Evolutionary conservation across 345 rosid species (phyloP).

Genomic region (Salix dunnii): DNA sequence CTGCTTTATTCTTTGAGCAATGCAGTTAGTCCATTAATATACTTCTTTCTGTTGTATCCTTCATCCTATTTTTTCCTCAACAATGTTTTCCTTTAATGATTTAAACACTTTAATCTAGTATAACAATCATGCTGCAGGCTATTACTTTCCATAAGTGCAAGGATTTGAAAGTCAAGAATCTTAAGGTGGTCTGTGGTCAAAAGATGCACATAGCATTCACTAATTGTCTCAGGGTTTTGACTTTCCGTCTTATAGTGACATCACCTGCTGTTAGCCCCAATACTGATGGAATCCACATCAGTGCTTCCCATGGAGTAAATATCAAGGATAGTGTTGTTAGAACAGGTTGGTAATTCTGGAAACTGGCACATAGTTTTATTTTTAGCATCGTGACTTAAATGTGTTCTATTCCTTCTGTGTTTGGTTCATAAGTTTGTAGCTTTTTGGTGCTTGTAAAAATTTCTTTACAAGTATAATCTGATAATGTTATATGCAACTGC

Average conservation of each 20-base stretch:
- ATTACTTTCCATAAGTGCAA: slow-evolving; percentile 81
- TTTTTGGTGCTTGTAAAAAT: too few relatives aligned
- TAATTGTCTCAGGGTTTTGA: slow-evolving; percentile 53
- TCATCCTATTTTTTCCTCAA: background rate
- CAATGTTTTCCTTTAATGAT: background rate
- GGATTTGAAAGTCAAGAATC: slow-evolving; percentile 54
- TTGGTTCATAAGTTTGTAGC: background rate
- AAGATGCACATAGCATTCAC: slow-evolving; percentile 80
- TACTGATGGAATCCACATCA: slow-evolving; percentile 88
- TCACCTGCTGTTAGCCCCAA: slow-evolving; percentile 83
- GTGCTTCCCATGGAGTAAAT: slow-evolving; percentile 60
- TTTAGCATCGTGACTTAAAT: too few relatives aligned
- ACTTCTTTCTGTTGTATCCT: background rate
- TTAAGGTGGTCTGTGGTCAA: slow-evolving; percentile 57
- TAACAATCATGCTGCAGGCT: slow-evolving; percentile 51
- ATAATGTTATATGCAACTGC: too few relatives aligned
- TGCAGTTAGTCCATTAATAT: slow-evolving; percentile 18
- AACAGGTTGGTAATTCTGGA: slow-evolving; percentile 51
- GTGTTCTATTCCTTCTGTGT: background rate
- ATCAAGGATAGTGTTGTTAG: slow-evolving; percentile 48
- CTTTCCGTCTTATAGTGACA: slow-evolving; percentile 42
- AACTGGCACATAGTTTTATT: too few relatives aligned
- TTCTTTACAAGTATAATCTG: too few relatives aligned
- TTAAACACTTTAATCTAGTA: slow-evolving; percentile 6
- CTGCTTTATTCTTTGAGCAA: slow-evolving; percentile 13